Evolutionary conservation across 805 yeast species (phyloP).

Genomic region (Barnettozyma salicaria): DNA sequence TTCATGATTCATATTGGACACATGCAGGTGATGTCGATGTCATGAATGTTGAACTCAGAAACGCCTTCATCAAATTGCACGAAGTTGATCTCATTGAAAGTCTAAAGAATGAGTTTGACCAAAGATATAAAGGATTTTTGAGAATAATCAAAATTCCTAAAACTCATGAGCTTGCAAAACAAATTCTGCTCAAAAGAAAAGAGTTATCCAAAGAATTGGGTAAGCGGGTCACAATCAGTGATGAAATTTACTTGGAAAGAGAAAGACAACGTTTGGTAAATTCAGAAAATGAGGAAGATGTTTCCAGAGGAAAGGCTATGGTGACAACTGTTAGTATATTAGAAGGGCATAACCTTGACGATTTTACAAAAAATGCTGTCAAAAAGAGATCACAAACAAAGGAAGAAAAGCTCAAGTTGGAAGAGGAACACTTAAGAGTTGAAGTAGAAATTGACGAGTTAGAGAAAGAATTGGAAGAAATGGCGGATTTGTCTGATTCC

Average conservation of each 20-base stretch:
- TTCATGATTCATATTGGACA: conserved; percentile 98
- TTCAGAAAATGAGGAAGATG: conserved; percentile 45
- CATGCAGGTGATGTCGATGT: conserved; percentile 78
- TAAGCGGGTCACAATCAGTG: conserved; percentile 52
- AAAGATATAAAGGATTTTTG: conserved; percentile 68
- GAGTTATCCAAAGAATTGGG: conserved; percentile 44
- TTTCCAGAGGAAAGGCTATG: conserved; percentile 46
- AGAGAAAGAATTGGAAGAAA: conserved; percentile 21
- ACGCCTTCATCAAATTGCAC: conserved; percentile 75
- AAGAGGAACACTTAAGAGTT: neutral
- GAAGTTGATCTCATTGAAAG: conserved; percentile 63
- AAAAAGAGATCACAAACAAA: conserved; percentile 10
- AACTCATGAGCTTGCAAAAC: conserved; percentile 43
- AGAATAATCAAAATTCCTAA: conserved; percentile 52
- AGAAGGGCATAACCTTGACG: conserved; percentile 17
- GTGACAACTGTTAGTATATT: conserved; percentile 66
- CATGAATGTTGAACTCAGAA: conserved; percentile 68
- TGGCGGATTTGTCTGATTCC: neutral
- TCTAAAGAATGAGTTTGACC: conserved; percentile 72
- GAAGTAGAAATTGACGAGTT: conserved; percentile 5
- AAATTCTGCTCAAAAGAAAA: conserved; percentile 44
- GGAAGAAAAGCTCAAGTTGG: conserved; percentile 12
- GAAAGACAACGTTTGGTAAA: conserved; percentile 49
- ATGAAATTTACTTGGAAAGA: conserved; percentile 69
- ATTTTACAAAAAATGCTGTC: too few relatives aligned